Evolutionary conservation across 495 filamentous ascomycete genomes (phyloP).

Genomic region (Tuber brumale): DNA sequence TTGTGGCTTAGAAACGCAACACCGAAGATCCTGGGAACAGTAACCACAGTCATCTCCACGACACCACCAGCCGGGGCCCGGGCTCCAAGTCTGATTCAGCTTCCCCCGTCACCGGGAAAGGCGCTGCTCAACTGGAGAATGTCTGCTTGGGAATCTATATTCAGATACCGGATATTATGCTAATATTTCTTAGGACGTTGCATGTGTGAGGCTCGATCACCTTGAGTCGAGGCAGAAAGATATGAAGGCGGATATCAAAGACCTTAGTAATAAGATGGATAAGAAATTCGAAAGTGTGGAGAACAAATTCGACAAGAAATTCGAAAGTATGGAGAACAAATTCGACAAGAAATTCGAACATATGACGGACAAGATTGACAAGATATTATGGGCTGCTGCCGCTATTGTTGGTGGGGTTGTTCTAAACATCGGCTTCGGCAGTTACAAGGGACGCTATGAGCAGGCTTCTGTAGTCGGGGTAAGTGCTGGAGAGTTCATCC

Average conservation of each 20-base stretch:
- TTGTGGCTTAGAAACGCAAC: conserved; percentile 6
- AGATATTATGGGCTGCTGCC: no score
- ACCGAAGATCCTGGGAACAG: not conserved
- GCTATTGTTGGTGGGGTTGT: no score
- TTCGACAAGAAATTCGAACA: no score
- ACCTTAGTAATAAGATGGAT: no score
- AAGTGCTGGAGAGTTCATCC: no score
- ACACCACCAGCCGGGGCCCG: not conserved
- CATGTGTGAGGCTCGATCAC: not conserved
- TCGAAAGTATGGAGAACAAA: no score
- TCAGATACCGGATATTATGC: not conserved
- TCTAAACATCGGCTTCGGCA: no score
- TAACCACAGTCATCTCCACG: not conserved
- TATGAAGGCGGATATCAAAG: not conserved
- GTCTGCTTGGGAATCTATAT: not conserved
- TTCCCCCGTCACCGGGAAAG: not conserved
- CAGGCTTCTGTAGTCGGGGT: no score
- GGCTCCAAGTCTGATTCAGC: not conserved
- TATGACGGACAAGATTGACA: no score
- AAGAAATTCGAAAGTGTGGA: conserved; percentile 1
- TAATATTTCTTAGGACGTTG: not conserved
- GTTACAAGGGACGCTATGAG: no score
- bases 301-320: no score
- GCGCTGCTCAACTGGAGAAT: not conserved
- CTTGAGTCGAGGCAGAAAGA: not conserved